These are phyloP conservation scores for Colletotrichum australisinense DNA, from an alignment of 2,329 filamentous ascomycete species.

Conservation along the genomic window DNA sequence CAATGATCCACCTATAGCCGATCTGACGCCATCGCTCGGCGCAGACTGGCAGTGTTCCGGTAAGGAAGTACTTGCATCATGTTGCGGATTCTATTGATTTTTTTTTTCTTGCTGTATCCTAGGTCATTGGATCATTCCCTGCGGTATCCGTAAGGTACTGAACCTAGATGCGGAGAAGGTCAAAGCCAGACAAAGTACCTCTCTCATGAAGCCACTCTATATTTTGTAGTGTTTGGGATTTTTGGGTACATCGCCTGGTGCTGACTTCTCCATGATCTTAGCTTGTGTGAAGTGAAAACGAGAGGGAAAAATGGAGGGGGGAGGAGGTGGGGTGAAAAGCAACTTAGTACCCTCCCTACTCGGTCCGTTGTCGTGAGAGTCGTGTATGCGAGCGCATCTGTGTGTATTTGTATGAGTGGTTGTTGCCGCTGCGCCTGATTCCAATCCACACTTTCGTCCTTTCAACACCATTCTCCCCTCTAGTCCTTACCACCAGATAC, in stretches of 20 bases:
- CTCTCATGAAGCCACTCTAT: background rate
- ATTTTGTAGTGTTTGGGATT: background rate
- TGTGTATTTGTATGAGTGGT: background rate
- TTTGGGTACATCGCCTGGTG: background rate
- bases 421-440: background rate
- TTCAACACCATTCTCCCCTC: background rate
- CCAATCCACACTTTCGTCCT: background rate
- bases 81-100: background rate
- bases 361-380: background rate
- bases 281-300: background rate
- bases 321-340: background rate
- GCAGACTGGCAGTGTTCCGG: background rate
- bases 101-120: background rate
- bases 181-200: background rate
- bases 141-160: too few species aligned
- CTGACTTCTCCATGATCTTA: background rate
- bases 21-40: slow-evolving; percentile 32
- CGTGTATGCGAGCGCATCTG: background rate
- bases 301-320: background rate
- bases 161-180: background rate
- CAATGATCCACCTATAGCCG: slow-evolving; percentile 30
- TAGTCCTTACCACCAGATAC: background rate
- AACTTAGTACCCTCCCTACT: background rate
- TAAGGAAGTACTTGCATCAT: background rate
- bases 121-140: too few species aligned